A percentile compares a stretch with the other conserved stretches of the same genome.
phyloP scores from a whole-genome alignment of 2,329 filamentous ascomycete species.

The Sclerotinia minor region DNA sequence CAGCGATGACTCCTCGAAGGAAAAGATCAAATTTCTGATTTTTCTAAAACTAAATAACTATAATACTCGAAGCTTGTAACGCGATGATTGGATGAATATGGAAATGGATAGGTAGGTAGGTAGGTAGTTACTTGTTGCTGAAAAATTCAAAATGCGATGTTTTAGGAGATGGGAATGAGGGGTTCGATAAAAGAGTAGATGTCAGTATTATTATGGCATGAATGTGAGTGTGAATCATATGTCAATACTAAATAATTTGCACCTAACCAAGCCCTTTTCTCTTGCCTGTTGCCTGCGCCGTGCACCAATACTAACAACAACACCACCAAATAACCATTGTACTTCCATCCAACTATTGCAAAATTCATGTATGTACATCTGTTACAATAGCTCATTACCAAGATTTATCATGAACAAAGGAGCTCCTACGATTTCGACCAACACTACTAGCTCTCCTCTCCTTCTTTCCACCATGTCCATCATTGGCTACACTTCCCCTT shows the following conservation, averaged over 20 bases:
- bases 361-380: not conserved
- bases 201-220: not conserved
- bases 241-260: not conserved
- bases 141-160: not conserved
- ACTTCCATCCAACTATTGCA: not conserved
- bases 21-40: too few relatives aligned
- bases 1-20: too few relatives aligned
- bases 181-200: not conserved
- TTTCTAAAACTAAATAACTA: too few relatives aligned
- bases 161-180: not conserved
- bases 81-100: too few relatives aligned
- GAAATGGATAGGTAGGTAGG: too few relatives aligned
- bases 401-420: not conserved
- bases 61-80: too few relatives aligned
- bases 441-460: slow-evolving; percentile 38
- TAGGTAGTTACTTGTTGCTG: not conserved
- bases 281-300: not conserved
- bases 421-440: slow-evolving; percentile 32
- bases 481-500: slow-evolving; percentile 40
- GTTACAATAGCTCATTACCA: not conserved
- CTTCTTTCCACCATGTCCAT: slow-evolving; percentile 33
- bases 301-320: not conserved
- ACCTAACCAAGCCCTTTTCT: not conserved
- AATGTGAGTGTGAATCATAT: not conserved
- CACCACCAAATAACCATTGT: not conserved